Conservation (phyloP, 345 rosid species). For the Citrus reticulata region DNA sequence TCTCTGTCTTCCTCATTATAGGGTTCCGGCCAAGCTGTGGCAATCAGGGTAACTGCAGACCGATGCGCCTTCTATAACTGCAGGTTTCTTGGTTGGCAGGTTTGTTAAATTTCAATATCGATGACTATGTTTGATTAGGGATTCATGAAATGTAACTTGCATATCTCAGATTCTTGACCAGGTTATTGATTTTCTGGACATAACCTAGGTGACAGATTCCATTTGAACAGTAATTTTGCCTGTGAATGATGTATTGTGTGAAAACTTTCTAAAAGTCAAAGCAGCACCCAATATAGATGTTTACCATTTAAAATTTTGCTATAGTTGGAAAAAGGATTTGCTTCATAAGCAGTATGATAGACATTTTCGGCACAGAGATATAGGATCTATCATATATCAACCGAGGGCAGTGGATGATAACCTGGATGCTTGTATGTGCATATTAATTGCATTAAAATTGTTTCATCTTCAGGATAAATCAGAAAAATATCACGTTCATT, state of each 20-base stretch:
- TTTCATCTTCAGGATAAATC: neutral
- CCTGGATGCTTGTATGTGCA: neutral
- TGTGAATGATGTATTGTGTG: neutral
- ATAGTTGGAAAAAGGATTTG: neutral
- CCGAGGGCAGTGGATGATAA: neutral
- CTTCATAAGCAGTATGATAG: neutral
- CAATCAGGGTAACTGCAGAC: constrained; percentile 89
- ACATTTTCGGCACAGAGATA: neutral
- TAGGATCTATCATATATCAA: neutral
- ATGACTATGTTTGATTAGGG: neutral
- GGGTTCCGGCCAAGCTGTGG: constrained; percentile 99
- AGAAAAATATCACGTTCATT: neutral
- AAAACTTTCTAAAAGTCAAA: neutral
- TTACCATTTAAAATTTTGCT: neutral
- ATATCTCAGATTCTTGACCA: neutral
- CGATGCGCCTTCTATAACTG: constrained; percentile 95
- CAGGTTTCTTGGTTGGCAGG: constrained; percentile 99
- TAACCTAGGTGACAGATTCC: neutral
- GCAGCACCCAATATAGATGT: neutral
- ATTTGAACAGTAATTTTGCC: neutral
- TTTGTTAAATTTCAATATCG: constrained; percentile 13
- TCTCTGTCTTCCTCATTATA: constrained; percentile 18
- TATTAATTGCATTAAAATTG: neutral
- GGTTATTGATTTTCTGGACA: neutral
- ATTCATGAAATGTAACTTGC: neutral